Evolutionary conservation across 2,329 filamentous ascomycete species (phyloP).

Genomic region (Bipolaris gigantea): DNA sequence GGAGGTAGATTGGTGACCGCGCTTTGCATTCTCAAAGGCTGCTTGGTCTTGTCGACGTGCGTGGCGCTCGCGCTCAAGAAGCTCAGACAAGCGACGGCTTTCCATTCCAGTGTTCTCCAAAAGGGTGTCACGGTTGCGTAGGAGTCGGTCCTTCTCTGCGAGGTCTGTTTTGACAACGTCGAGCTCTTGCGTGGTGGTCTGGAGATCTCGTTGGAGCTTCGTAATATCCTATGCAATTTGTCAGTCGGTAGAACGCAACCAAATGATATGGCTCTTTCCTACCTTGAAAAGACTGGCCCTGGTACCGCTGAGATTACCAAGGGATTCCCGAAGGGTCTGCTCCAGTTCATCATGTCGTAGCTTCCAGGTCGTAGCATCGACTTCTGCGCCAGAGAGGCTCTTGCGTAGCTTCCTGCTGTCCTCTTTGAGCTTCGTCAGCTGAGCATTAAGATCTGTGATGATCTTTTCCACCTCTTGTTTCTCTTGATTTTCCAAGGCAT

Average conservation of each 20-base stretch:
- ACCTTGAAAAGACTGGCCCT: conserved; percentile 82
- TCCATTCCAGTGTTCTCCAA: conserved; percentile 89
- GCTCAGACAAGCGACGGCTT: conserved; percentile 77
- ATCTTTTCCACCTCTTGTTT: conserved; percentile 95
- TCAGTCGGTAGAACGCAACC: conserved; percentile 20
- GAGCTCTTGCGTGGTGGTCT: conserved; percentile 79
- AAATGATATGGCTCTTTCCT: conserved; percentile 8
- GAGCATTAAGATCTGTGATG: conserved; percentile 87
- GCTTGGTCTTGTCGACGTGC: conserved; percentile 83
- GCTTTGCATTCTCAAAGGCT: conserved; percentile 84
- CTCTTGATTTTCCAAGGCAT: conserved; percentile 82
- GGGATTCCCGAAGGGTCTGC: conserved; percentile 79
- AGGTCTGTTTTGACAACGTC: conserved; percentile 75
- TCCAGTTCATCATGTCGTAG: conserved; percentile 88
- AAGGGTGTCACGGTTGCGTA: conserved; percentile 85
- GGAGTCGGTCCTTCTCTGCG: conserved; percentile 86
- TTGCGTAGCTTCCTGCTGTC: conserved; percentile 82
- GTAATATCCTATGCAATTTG: conserved; percentile 66
- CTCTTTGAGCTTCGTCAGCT: conserved; percentile 79
- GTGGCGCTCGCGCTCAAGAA: conserved; percentile 88
- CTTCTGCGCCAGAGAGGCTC: conserved; percentile 78
- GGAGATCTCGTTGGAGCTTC: conserved; percentile 84
- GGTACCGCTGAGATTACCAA: conserved; percentile 86
- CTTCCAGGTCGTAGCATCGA: conserved; percentile 89
- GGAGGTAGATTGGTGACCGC: conserved; percentile 83